Conservation (phyloP, 371 early-diverging fungal genomes). For the Rhizopus microsporus region DNA sequence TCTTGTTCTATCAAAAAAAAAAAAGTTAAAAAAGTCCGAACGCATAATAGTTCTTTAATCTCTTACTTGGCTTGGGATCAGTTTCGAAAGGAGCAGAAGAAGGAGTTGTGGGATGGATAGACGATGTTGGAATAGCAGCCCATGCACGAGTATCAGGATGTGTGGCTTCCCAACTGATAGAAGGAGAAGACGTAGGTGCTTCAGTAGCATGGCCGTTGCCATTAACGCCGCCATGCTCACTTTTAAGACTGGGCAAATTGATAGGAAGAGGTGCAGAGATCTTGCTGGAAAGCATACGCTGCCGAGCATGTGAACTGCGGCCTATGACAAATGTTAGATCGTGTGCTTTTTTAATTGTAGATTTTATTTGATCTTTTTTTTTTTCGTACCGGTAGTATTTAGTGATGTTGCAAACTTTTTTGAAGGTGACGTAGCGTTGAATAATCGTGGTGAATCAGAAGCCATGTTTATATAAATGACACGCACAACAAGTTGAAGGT, state of each 20-base stretch:
- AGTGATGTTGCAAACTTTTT: background rate
- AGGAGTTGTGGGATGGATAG: constrained; percentile 1
- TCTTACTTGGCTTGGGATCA: no score
- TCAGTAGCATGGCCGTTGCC: constrained; percentile 6
- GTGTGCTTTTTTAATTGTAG: background rate
- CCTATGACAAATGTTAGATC: constrained; percentile 9
- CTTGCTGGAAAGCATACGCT: constrained; percentile 38
- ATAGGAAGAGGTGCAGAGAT: constrained; percentile 53
- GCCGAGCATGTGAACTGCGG: constrained; percentile 32
- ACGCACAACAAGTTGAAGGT: background rate
- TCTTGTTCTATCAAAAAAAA: constrained; percentile 6
- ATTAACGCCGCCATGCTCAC: constrained; percentile 34
- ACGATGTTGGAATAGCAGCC: constrained; percentile 19
- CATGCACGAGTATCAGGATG: constrained; percentile 24
- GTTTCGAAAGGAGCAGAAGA: constrained; percentile 13
- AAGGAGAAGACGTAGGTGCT: constrained; percentile 25
- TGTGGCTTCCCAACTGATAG: constrained; percentile 2
- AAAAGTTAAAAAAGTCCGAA: constrained; percentile 4
- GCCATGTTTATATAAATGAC: constrained; percentile 12
- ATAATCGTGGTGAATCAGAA: constrained; percentile 13
- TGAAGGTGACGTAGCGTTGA: background rate
- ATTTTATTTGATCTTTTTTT: no score
- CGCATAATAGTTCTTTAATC: background rate
- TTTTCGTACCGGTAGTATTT: background rate
- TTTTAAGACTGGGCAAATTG: constrained; percentile 48